Evolutionary conservation across 2,329 filamentous ascomycete species (phyloP).

Genomic region (Trichoderma citrinoviride): DNA sequence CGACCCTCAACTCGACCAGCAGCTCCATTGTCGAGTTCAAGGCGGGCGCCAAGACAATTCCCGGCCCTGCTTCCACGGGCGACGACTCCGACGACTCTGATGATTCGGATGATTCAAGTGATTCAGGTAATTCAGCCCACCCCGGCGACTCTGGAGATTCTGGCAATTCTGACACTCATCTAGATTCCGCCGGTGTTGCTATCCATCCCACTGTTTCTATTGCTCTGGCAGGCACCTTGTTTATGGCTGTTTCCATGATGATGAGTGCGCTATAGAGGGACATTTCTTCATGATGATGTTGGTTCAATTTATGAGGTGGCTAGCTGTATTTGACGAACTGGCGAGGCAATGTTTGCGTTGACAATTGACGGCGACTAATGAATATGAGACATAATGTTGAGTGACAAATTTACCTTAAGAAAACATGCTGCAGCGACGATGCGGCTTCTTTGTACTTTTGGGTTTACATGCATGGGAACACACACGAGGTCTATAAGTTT

Average conservation of each 20-base stretch:
- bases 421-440: not conserved
- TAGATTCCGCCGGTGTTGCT: not conserved
- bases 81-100: not conserved
- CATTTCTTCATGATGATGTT: not conserved
- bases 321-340: not conserved
- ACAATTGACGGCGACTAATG: not conserved
- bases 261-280: not conserved
- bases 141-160: not conserved
- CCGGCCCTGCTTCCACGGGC: constrained; percentile 27
- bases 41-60: constrained; percentile 38
- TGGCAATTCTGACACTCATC: not conserved
- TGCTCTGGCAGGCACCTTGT: not conserved
- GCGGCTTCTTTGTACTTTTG: not conserved
- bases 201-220: not conserved
- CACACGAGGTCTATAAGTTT: not conserved
- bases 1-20: constrained; percentile 47
- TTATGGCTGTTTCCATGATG: not conserved
- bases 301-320: not conserved
- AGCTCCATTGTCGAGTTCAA: constrained; percentile 48
- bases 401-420: not conserved
- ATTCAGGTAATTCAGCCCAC: not conserved
- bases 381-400: not conserved
- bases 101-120: not conserved
- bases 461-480: not conserved
- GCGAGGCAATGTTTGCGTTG: not conserved